Base-by-base conservation (phyloP, 208 protist species). In the Naegleria fowleri region DNA sequence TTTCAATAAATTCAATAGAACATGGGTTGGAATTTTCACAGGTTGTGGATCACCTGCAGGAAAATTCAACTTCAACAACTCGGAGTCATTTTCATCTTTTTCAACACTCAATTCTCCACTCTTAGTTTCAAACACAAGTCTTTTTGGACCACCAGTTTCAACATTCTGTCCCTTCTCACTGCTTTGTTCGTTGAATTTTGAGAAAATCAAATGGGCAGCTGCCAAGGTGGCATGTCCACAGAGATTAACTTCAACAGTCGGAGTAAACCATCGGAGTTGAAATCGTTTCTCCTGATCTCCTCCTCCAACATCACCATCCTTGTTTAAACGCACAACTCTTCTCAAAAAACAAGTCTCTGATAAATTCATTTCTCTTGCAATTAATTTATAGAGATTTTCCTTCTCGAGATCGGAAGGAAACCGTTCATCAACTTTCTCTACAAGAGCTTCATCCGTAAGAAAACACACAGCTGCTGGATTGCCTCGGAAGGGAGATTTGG, bases 381-480 rank as follows among this genome's bases (percentile, higher is more conserved):
- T 92, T n/a, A 75, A 67, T n/a, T 86, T 90, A 39, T 67, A 67
- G 55, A 67, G 22, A 67, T 67, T 67, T 15, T 67, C 55, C 22
- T 67, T 67, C 1, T 67, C 55, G 19, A 29, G 19, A 15, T 67
- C 55, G 11, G 55, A 67, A 67, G 55, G 55, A 29, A 67, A 67
- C 3, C 55, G 2, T 19, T 67, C 19, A 67, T 67, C 55, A 19
- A 91, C 59, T 25, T 36, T 0, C 0, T 2, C 29, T 25, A 86
- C 76, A 33, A 29, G 39, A 41, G 22, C 15, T 40, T 40, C n/a
- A 9, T 76, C 67, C n/a, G 67, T 58, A 7, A 92, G n/a, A 51
- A 90, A 25, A 90, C 90, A 92, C 5, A 92, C 90, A 48, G 41
- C 90, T 38, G 90, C 90, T 79, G 90, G 90, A 92, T 92, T 92